Evolutionary conservation across 352 stramenopile species (phyloP), one percentile per base, ranked within the genome.

Genomic region (Pythium dissotocum): DNA sequence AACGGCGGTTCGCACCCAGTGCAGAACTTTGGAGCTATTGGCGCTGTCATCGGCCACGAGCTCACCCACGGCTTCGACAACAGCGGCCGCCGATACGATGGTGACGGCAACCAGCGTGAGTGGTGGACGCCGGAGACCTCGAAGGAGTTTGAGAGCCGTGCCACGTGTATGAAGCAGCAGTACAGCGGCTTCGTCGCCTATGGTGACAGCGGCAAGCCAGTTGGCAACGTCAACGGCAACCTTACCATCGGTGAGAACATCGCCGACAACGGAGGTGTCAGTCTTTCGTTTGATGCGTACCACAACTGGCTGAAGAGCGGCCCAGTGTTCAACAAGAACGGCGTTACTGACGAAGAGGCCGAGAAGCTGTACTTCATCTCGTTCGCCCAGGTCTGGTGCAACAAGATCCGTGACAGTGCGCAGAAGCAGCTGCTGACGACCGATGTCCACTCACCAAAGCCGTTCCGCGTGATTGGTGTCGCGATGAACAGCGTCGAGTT

Each of bases 61-160:
- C 96, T 98, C 71, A 97, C 90, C 7, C 95, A 98, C 64, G 95
- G 90, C 1, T 98, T 98, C 66, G 95, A 98, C 70, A 89, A 91
- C 59, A 86, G 94, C 69, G 95, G 94, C 52, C 77, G 84, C 7
- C 88, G 96, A 51, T 97, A 85, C 63, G 83, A 94, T 58, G 88
- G 69, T 26, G 72, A 89, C 46, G 95, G 95, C 18, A 97, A 97
- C 63, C 82, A 97, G 78, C 80, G 91, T 9, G 77, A 93, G 71
- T 98, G 95, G 93, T 98, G 94, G 94, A 96, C 85, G 1, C 52
- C 82, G 30, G 73, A 79, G 28, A 94, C 95, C 16, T 75, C 52
- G 32, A 70, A 77, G 24, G 86, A 91, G 54, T 98, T 95, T 57
- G 58, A 89, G 33, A 58, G 44, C 9, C 83, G 84, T 16, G 78